Conservation (phyloP, 2,329 filamentous ascomycete species). For the Penicillium polonicum region DNA sequence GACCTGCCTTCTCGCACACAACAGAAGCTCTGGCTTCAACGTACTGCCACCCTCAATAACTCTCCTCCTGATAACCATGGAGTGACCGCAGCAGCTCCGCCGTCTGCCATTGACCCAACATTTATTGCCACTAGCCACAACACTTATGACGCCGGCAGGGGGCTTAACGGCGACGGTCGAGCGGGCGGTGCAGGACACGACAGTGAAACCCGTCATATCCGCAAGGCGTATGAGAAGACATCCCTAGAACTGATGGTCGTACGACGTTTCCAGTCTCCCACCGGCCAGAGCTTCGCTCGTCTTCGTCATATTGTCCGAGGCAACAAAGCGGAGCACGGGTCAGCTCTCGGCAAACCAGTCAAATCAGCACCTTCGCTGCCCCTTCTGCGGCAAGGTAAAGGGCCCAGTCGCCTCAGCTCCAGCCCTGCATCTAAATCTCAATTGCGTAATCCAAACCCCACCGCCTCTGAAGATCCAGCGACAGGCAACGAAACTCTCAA, state of each 20-base stretch:
- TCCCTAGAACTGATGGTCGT: conserved; percentile 46
- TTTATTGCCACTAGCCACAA: conserved; percentile 32
- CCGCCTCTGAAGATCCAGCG: conserved; percentile 28
- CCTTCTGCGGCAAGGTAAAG: conserved; percentile 30
- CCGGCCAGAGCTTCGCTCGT: conserved; percentile 44
- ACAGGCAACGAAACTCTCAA: conserved; percentile 30
- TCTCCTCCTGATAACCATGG: conserved; percentile 45
- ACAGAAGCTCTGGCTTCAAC: conserved; percentile 50
- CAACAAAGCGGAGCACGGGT: conserved; percentile 17
- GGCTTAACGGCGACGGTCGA: conserved; percentile 31
- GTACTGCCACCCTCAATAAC: conserved; percentile 46
- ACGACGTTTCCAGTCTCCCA: conserved; percentile 46
- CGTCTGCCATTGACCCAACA: conserved; percentile 38
- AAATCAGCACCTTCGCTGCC: conserved; percentile 38
- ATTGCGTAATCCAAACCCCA: conserved; percentile 24
- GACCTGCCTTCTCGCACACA: conserved; percentile 48
- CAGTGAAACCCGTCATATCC: conserved; percentile 40
- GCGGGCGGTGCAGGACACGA: conserved; percentile 31
- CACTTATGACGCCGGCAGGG: conserved; percentile 31
- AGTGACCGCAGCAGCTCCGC: conserved; percentile 30
- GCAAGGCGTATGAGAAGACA: conserved; percentile 47
- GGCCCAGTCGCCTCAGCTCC: conserved; percentile 17
- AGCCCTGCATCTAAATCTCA: conserved; percentile 27
- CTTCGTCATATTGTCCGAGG: conserved; percentile 32
- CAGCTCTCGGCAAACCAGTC: conserved; percentile 33